Evolutionary conservation across 208 protist genomes (phyloP).

Genomic region (Crithidia sp.): DNA sequence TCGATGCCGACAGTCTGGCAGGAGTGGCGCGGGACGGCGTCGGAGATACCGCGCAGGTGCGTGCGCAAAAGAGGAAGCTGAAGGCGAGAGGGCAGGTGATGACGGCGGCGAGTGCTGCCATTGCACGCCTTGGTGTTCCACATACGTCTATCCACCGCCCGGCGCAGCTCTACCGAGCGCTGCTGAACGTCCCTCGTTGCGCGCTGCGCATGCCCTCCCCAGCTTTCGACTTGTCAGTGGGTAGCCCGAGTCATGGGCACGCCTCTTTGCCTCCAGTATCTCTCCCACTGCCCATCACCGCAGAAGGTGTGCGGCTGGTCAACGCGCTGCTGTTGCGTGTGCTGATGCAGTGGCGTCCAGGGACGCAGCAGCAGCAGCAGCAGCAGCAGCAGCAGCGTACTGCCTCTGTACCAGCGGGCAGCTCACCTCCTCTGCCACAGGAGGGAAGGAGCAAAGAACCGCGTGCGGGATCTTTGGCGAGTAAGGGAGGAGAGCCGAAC

Average conservation of each 20-base stretch:
- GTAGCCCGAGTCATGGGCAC: not conserved
- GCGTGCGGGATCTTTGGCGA: not conserved
- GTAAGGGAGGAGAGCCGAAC: not conserved
- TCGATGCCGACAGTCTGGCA: not conserved
- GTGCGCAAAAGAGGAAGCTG: too few species aligned
- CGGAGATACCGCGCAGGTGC: not conserved
- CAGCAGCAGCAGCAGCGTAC: not conserved
- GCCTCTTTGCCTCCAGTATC: not conserved
- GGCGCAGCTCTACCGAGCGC: constrained; percentile 38
- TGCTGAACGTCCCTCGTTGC: constrained; percentile 46
- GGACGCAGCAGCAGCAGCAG: not conserved
- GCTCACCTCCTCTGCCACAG: not conserved
- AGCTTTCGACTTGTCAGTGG: not conserved
- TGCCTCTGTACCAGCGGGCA: too few species aligned
- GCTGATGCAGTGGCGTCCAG: constrained; percentile 24
- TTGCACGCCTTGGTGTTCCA: not conserved
- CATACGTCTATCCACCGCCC: constrained; percentile 10
- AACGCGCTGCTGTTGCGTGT: constrained; percentile 30
- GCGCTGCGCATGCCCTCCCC: not conserved
- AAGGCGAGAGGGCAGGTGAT: too few species aligned
- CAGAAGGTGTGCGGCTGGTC: constrained; percentile 25
- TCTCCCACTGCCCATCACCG: not conserved
- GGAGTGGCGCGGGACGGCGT: not conserved
- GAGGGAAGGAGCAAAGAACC: not conserved
- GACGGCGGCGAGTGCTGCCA: too few species aligned